A percentile compares a stretch with the other conserved stretches of the same genome.
phyloP scores from a whole-genome alignment of 225 moss, liverwort and hornwort genomes.

The Takakia lepidozioides region DNA sequence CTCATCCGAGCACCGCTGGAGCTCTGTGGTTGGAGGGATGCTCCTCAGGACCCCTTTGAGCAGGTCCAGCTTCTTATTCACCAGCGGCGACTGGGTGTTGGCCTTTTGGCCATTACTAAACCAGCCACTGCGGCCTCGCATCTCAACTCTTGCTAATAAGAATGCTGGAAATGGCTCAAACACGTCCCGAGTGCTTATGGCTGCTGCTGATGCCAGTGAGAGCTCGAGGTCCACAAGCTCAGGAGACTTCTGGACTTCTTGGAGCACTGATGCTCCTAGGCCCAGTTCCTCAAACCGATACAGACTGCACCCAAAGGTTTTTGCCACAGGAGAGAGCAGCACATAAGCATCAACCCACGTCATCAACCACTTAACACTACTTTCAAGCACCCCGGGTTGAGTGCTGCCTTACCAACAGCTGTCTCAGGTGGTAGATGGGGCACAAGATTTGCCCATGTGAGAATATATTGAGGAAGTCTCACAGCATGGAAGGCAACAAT shows the following conservation, averaged over 20 bases:
- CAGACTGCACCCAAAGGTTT: slow-evolving; percentile 20
- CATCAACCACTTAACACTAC: no score
- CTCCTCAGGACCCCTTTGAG: slow-evolving; percentile 7
- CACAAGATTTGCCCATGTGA: no score
- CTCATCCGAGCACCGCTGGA: slow-evolving; percentile 22
- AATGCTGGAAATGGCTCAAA: slow-evolving; percentile 75
- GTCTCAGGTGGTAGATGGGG: no score
- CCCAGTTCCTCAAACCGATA: slow-evolving; percentile 73
- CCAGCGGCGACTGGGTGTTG: slow-evolving; percentile 7
- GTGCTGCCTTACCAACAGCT: no score
- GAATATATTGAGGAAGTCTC: no score
- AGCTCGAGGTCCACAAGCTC: slow-evolving; percentile 67
- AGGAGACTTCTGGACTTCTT: slow-evolving; percentile 45
- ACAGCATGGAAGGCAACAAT: no score
- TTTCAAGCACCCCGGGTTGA: no score
- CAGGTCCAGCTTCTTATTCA: slow-evolving; percentile 10
- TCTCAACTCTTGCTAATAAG: slow-evolving; percentile 20
- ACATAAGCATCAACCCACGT: not conserved
- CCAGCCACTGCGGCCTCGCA: slow-evolving; percentile 65
- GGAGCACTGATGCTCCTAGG: slow-evolving; percentile 51
- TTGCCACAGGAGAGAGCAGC: not conserved
- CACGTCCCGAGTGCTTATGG: slow-evolving; percentile 33
- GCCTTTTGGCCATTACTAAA: slow-evolving; percentile 13
- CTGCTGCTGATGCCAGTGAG: slow-evolving; percentile 46
- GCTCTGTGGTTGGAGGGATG: slow-evolving; percentile 21